phyloP scores from a whole-genome alignment of 1,284 basidiomycete genomes.

The Marasmius sp. region DNA sequence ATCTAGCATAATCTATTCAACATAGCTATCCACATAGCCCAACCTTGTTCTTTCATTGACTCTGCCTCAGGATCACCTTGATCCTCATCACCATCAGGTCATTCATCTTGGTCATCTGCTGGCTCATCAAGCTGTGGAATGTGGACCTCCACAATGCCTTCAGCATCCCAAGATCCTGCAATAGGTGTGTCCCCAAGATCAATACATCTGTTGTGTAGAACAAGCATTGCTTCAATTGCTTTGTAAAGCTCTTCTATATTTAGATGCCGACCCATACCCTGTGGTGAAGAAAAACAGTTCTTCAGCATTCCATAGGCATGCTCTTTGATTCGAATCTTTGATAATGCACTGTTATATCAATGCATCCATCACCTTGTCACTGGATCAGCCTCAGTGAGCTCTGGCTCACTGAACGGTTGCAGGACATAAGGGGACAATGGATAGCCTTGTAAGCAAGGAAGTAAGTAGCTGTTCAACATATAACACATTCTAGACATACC shows the following conservation, averaged over 20 bases:
- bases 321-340: slow-evolving; percentile 20
- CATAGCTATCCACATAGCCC: too few relatives aligned
- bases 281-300: slow-evolving; percentile 23
- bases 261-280: slow-evolving; percentile 19
- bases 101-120: too few relatives aligned
- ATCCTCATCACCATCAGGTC: too few relatives aligned
- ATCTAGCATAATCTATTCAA: too few relatives aligned
- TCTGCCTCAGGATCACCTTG: too few relatives aligned
- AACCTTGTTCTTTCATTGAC: too few relatives aligned
- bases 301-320: slow-evolving; percentile 28
- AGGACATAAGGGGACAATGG: slow-evolving; percentile 19
- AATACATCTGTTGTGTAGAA: slow-evolving; percentile 27
- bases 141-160: too few relatives aligned
- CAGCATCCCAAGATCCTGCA: too few relatives aligned
- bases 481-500: too few relatives aligned
- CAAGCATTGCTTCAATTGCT: slow-evolving; percentile 23
- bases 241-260: slow-evolving; percentile 22
- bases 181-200: slow-evolving; percentile 10
- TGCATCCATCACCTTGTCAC: slow-evolving; percentile 11
- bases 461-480: too few relatives aligned
- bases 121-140: too few relatives aligned
- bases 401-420: slow-evolving; percentile 24
- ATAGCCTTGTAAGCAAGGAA: slow-evolving; percentile 25
- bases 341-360: slow-evolving; percentile 23
- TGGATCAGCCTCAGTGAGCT: background rate